Evolutionary conservation across 495 filamentous ascomycete genomes (phyloP).

Genomic region (Aspergillus panamensis): DNA sequence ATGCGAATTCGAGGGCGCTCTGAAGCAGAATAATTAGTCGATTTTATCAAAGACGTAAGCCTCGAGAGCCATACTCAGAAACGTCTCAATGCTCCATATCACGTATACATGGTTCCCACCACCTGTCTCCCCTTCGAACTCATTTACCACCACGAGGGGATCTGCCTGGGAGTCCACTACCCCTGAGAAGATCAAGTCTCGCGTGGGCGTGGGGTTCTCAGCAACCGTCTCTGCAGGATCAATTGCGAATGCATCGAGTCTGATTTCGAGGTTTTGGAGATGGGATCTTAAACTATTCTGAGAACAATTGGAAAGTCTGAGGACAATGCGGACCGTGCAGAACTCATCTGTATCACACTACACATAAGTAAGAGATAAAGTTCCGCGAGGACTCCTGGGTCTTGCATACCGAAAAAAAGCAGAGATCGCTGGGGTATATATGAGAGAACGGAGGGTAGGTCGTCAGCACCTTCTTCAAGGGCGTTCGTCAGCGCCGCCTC

Average conservation of each 20-base stretch:
- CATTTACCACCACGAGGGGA: constrained; percentile 58
- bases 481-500: constrained; percentile 53
- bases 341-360: constrained; percentile 68
- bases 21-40: constrained; percentile 23
- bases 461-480: constrained; percentile 45
- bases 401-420: constrained; percentile 67
- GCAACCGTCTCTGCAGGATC: constrained; percentile 50
- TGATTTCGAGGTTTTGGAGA: constrained; percentile 61
- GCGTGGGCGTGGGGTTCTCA: constrained; percentile 47
- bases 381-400: constrained; percentile 24
- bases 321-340: constrained; percentile 66
- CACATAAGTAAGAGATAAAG: constrained; percentile 58
- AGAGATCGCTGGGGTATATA: constrained; percentile 50
- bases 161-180: constrained; percentile 56
- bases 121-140: constrained; percentile 51
- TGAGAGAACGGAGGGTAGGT: constrained; percentile 44
- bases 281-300: constrained; percentile 56
- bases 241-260: constrained; percentile 67
- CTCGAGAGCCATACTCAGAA: constrained; percentile 52
- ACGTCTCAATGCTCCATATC: constrained; percentile 78
- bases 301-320: constrained; percentile 63
- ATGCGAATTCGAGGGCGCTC: constrained; percentile 73
- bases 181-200: constrained; percentile 65
- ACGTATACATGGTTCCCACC: constrained; percentile 59
- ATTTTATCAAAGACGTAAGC: background rate